Conservation (phyloP, 805 yeast species). For the Wickerhamomyces ciferrii region DNA sequence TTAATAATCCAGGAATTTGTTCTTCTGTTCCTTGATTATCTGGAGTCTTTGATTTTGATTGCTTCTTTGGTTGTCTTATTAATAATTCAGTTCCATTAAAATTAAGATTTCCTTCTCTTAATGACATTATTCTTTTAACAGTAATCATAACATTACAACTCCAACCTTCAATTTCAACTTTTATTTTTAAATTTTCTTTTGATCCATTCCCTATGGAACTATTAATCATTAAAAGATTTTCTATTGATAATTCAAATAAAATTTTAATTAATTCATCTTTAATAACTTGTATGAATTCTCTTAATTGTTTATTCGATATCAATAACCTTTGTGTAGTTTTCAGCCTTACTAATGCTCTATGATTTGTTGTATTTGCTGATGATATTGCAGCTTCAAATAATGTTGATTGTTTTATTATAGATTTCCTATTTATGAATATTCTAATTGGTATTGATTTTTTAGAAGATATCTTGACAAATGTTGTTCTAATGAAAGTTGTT, state of each 20-base stretch:
- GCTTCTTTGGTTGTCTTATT: background rate
- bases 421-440: slow-evolving; percentile 14
- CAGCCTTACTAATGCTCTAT: slow-evolving; percentile 13
- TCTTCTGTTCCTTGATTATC: slow-evolving; percentile 13
- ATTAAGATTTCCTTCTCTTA: background rate
- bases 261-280: slow-evolving; percentile 9
- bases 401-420: slow-evolving; percentile 5
- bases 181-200: slow-evolving; percentile 6
- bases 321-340: slow-evolving; percentile 9
- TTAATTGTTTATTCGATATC: slow-evolving; percentile 16
- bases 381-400: slow-evolving; percentile 16
- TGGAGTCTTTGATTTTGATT: background rate
- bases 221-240: background rate
- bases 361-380: slow-evolving; percentile 12
- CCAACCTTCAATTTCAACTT: slow-evolving; percentile 13
- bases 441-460: slow-evolving; percentile 8
- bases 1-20: background rate
- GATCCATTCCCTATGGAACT: too few relatives aligned
- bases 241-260: slow-evolving; percentile 10
- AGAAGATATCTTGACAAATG: slow-evolving; percentile 10
- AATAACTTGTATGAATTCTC: slow-evolving; percentile 7
- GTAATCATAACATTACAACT: slow-evolving; percentile 9
- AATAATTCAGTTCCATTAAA: background rate
- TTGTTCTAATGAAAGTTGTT: slow-evolving; percentile 4
- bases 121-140: slow-evolving; percentile 4